A percentile compares a stretch with the other conserved stretches of the same genome.
Evolutionary conservation across 2,329 filamentous ascomycete species (phyloP).

Genomic region (Colletotrichum limetticola): DNA sequence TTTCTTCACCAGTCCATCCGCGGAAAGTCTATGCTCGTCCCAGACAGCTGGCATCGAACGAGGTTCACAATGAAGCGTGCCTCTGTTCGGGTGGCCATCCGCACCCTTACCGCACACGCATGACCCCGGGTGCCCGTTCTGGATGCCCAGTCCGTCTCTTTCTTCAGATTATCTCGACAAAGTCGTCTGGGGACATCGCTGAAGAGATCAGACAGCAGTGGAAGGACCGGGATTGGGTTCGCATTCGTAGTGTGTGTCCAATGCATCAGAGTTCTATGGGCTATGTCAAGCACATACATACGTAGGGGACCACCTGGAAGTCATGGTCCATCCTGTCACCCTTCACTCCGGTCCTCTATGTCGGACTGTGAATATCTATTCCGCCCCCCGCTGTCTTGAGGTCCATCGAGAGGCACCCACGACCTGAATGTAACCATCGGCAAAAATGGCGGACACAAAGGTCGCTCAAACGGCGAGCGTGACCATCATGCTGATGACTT

Average conservation of each 20-base stretch:
- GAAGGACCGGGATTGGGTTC: constrained; percentile 6
- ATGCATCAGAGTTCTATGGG: constrained; percentile 13
- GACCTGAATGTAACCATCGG: constrained; percentile 21
- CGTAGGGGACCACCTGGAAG: constrained; percentile 19
- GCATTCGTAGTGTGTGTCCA: constrained; percentile 6
- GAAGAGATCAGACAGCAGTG: constrained; percentile 30
- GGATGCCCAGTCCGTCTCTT: constrained; percentile 10
- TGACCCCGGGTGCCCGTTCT: neutral
- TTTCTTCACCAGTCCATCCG: neutral
- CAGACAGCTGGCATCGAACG: neutral
- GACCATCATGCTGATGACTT: constrained; percentile 26
- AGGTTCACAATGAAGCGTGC: neutral
- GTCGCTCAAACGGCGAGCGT: constrained; percentile 29
- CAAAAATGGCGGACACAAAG: constrained; percentile 33
- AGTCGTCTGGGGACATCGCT: constrained; percentile 20
- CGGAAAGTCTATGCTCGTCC: constrained; percentile 4
- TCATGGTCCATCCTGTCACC: constrained; percentile 25
- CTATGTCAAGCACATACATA: constrained; percentile 13
- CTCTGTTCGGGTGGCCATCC: neutral
- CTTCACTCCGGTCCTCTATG: neutral
- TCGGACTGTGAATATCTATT: constrained; percentile 17
- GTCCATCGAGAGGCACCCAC: constrained; percentile 10
- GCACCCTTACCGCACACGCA: neutral
- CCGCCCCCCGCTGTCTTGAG: neutral
- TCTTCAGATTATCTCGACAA: constrained; percentile 3